Conservation (phyloP, 169 alveolate genomes). For the Cryptosporidium sp. region DNA sequence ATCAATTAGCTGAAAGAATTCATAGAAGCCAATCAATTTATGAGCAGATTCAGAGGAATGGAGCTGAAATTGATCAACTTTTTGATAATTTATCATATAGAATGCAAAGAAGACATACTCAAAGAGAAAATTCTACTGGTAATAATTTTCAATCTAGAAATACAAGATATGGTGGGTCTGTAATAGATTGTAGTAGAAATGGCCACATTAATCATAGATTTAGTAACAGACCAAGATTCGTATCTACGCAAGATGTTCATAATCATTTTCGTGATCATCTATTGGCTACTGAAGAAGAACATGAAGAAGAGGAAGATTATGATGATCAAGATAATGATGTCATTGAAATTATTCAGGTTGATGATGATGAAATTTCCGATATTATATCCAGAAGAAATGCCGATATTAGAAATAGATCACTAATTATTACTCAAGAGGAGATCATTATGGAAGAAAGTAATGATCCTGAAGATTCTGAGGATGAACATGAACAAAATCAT, state of each 20-base stretch:
- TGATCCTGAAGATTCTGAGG: not conserved
- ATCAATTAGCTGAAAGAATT: conserved; percentile 26
- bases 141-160: not conserved
- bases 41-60: conserved; percentile 49
- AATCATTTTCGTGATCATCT: not conserved
- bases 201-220: not conserved
- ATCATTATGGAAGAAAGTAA: conserved; percentile 7
- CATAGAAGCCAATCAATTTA: conserved; percentile 45
- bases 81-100: conserved; percentile 18
- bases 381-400: conserved; percentile 13
- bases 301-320: not conserved
- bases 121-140: not conserved
- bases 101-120: conserved; percentile 19
- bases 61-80: conserved; percentile 1
- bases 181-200: not conserved
- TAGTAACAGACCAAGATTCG: not conserved
- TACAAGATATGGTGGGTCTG: not conserved
- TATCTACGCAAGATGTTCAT: not conserved
- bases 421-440: conserved; percentile 19
- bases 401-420: conserved; percentile 41
- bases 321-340: conserved; percentile 5
- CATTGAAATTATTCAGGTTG: conserved; percentile 37
- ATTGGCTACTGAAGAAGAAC: conserved; percentile 1
- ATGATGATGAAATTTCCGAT: conserved; percentile 14
- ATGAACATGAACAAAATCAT: not conserved